These are phyloP conservation scores for Talaromyces sp. DNA, from an alignment of 2,329 filamentous ascomycete species.

Conservation along the genomic window DNA sequence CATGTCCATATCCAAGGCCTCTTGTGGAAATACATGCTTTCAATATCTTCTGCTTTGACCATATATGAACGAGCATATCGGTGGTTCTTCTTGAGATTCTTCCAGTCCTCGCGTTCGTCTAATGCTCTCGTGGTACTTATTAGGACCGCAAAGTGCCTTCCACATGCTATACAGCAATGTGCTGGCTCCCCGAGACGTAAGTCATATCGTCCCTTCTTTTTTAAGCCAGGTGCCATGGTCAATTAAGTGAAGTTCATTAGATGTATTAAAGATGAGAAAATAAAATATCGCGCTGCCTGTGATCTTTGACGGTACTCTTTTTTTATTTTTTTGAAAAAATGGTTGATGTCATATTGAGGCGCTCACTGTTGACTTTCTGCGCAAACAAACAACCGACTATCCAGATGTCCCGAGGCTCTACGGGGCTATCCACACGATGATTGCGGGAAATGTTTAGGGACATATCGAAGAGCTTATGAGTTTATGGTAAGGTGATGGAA, in stretches of 20 bases:
- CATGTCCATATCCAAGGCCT: constrained; percentile 3
- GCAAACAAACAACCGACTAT: too few species aligned
- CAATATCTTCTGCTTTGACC: constrained; percentile 12
- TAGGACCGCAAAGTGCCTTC: neutral
- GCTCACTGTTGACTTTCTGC: neutral
- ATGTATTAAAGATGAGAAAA: neutral
- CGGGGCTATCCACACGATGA: neutral
- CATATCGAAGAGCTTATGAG: neutral
- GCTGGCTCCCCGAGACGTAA: neutral
- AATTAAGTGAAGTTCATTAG: neutral
- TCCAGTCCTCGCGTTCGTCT: constrained; percentile 7
- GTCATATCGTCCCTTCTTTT: neutral
- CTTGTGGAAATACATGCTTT: constrained; percentile 9
- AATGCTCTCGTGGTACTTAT: neutral
- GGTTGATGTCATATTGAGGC: neutral
- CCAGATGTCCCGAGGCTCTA: too few species aligned
- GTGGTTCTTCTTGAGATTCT: neutral
- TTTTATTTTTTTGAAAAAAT: neutral
- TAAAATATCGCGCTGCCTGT: neutral
- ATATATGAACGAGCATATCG: neutral
- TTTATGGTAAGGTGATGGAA: too few species aligned
- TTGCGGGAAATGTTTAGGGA: neutral
- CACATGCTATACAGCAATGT: constrained; percentile 11
- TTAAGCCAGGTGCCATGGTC: neutral
- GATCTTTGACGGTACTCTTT: neutral